Evolutionary conservation across 257 asterid species (phyloP), one percentile per base, ranked within the genome.

Genomic region (Schizonepeta tenuifolia): DNA sequence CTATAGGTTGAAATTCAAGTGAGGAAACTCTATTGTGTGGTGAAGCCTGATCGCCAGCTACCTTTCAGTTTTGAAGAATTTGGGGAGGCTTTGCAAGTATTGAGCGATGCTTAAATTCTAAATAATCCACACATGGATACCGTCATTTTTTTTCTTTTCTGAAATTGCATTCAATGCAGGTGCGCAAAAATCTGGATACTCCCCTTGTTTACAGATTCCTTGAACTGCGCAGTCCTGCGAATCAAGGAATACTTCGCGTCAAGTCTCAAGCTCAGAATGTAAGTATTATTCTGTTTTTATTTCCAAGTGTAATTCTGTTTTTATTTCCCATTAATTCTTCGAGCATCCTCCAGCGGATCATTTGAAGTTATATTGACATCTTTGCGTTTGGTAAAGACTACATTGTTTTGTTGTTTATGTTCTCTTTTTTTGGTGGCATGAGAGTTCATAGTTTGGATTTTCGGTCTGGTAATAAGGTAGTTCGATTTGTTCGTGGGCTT

Each of bases 131-230:
- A 35, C 38, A 44, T 13, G 14, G 6, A 9, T 14, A 10, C 22
- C 36, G 17, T 9, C n/a, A 20, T 20, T 5, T 60, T 51, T 10
- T 2, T 56, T 15, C 9, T 11, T n/a, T 31, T 35, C 18, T 31
- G 1, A 50, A 57, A 24, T 50, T 77, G 20, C 70, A 44, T 49
- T 71, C 35, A 60, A 26, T 80, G 86, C 87, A 92, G 98, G 89
- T 81, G 24, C 93, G 93, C 53, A 96, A 91, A n/a, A 87, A 91
- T 78, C 98, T 87, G 86, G 98, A 93, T 75, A 89, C 96, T 44
- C 96, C 96, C 55, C 76, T 93, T 82, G 89, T 91, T 73, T 75
- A 59, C 83, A 84, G 98, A 76, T 85, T 87, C 55, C 84, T 93
- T 69, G 97, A 93, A 75, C 20, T 89, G 14, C 96, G 97, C 31